These are phyloP conservation scores for Carex myosuroides DNA, from an alignment of 176 grass and related monocot genomes.

Conservation along the genomic window DNA sequence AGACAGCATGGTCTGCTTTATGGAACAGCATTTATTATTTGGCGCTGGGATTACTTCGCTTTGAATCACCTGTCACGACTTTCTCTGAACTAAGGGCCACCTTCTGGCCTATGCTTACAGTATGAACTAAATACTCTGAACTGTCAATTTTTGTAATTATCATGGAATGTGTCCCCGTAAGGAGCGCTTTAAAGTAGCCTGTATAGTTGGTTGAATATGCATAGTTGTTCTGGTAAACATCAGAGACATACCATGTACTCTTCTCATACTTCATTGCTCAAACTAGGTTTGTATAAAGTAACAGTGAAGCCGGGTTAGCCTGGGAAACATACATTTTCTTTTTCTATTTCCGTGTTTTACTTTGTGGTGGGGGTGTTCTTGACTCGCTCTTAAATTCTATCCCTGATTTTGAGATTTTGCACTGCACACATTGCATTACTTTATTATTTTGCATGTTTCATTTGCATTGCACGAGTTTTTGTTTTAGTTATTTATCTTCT, in stretches of 20 bases:
- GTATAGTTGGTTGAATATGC: neutral
- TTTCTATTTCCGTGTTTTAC: too few species aligned
- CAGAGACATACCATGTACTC: neutral
- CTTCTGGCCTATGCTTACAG: constrained; percentile 94
- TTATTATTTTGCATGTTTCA: neutral
- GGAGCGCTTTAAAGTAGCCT: too few species aligned
- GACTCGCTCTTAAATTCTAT: neutral
- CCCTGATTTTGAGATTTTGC: neutral
- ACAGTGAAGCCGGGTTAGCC: neutral
- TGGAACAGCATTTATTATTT: constrained; percentile 98
- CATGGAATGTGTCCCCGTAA: neutral
- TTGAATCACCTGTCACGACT: constrained; percentile 69
- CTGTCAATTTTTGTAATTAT: constrained; percentile 1
- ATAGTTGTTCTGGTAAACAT: neutral
- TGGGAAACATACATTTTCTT: too few species aligned
- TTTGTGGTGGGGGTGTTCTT: too few species aligned
- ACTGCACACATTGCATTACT: neutral
- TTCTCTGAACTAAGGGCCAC: constrained; percentile 73
- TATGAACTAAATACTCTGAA: constrained; percentile 32
- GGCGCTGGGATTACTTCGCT: constrained; percentile 60
- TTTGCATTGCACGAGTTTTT: neutral
- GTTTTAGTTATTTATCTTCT: constrained; percentile 1
- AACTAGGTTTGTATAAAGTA: neutral
- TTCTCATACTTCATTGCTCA: neutral
- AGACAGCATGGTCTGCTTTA: constrained; percentile 75